phyloP scores from a whole-genome alignment of 1,139 yeast species.

The Sugiyamaella novakii region DNA sequence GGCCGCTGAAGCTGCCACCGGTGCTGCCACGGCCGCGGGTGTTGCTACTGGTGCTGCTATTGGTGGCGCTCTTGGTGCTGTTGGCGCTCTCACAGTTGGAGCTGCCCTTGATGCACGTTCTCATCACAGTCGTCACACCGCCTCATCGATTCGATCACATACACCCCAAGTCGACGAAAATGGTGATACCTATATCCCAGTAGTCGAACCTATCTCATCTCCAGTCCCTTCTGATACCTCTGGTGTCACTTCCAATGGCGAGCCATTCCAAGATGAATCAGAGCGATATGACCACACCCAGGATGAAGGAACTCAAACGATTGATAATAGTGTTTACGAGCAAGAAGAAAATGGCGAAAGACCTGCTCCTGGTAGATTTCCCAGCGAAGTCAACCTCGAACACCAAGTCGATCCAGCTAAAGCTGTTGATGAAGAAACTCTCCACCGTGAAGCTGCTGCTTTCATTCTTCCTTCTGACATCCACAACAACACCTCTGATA shows the following conservation, averaged over 20 bases:
- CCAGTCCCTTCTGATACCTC: conserved; percentile 38
- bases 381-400: conserved; percentile 36
- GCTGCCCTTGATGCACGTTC: conserved; percentile 8
- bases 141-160: conserved; percentile 13
- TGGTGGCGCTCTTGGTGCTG: conserved; percentile 2
- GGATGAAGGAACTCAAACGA: conserved; percentile 8
- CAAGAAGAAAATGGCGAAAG: conserved; percentile 21
- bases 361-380: conserved; percentile 35
- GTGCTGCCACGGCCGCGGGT: conserved; percentile 2
- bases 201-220: conserved; percentile 28
- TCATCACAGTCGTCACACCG: neutral
- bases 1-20: conserved; percentile 6
- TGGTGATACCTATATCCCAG: conserved; percentile 23
- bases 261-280: conserved; percentile 32
- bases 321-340: conserved; percentile 14
- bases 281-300: conserved; percentile 1
- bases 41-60: conserved; percentile 1
- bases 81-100: neutral
- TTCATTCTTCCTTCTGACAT: conserved; percentile 28
- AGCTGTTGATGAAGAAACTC: conserved; percentile 27
- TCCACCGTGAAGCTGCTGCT: conserved; percentile 27
- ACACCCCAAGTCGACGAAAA: conserved; percentile 20
- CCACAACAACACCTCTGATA: conserved; percentile 18
- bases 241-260: conserved; percentile 38
- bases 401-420: conserved; percentile 27